phyloP scores from a whole-genome alignment of 2,329 filamentous ascomycete species.

The Chaetomium strumarium region DNA sequence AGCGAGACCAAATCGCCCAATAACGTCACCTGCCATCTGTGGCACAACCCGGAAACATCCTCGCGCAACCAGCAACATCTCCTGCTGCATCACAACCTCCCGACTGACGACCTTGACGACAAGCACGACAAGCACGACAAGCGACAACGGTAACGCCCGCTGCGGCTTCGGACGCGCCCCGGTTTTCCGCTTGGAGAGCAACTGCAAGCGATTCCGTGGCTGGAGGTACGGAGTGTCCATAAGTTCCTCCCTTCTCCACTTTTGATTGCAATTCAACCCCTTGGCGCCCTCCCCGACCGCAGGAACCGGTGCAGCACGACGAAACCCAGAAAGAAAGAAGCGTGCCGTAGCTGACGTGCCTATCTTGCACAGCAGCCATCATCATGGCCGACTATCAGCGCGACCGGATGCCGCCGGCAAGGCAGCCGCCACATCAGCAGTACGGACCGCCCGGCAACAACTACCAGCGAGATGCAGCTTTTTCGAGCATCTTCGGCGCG shows the following conservation, averaged over 20 bases:
- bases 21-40: constrained; percentile 17
- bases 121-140: constrained; percentile 2
- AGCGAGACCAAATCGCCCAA: constrained; percentile 9
- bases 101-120: background rate
- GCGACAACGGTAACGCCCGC: constrained; percentile 11
- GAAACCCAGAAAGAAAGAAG: background rate
- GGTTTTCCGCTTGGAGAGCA: background rate
- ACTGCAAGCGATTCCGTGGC: background rate
- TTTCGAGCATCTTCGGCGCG: constrained; percentile 90
- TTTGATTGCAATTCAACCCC: constrained; percentile 19
- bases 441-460: constrained; percentile 45
- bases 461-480: constrained; percentile 85
- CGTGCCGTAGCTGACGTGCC: constrained; percentile 8
- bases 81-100: background rate
- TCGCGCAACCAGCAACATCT: constrained; percentile 11
- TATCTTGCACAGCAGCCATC: constrained; percentile 30
- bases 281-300: constrained; percentile 1
- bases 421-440: constrained; percentile 34
- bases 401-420: constrained; percentile 39
- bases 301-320: background rate
- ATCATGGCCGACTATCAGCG: constrained; percentile 56
- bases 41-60: constrained; percentile 2
- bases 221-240: constrained; percentile 19
- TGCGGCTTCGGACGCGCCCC: constrained; percentile 12
- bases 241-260: constrained; percentile 22